Conservation (phyloP, 768 basidiomycete species). For the Boletus rubroflammeus region DNA sequence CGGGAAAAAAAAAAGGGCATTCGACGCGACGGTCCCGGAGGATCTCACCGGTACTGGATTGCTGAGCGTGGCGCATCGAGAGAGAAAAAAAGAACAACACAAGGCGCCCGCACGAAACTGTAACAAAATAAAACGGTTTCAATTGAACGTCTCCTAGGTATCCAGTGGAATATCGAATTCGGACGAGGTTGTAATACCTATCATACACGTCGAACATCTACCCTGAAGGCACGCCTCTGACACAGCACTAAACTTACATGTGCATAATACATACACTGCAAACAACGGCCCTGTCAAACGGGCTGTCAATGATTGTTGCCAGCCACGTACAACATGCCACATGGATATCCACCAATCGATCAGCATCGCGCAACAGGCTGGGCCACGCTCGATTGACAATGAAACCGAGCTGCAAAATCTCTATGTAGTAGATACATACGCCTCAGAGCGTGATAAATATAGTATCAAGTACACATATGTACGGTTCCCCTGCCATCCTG, state of each 20-base stretch:
- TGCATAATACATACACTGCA: not conserved
- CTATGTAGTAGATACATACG: constrained; percentile 12
- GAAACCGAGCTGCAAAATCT: constrained; percentile 1
- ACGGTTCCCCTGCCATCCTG: constrained; percentile 4
- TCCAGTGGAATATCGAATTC: not conserved
- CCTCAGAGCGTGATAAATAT: constrained; percentile 20
- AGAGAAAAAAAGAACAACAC: not conserved
- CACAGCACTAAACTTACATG: not conserved
- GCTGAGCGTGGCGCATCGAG: not conserved
- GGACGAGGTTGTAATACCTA: not conserved
- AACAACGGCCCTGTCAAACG: not conserved
- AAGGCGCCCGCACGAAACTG: not conserved
- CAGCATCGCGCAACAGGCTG: not conserved
- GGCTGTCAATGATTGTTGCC: not conserved
- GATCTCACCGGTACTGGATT: no score
- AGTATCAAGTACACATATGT: constrained; percentile 21
- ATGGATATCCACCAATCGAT: constrained; percentile 9
- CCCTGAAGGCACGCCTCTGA: constrained; percentile 6
- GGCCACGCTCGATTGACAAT: not conserved
- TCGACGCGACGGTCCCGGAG: no score
- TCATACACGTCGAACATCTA: not conserved
- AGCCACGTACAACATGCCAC: not conserved
- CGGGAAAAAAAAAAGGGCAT: no score
- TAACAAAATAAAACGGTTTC: not conserved
- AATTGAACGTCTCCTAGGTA: constrained; percentile 1